phyloP scores from a whole-genome alignment of 2,329 filamentous ascomycete species.

The Ophiostoma pallidulum region DNA sequence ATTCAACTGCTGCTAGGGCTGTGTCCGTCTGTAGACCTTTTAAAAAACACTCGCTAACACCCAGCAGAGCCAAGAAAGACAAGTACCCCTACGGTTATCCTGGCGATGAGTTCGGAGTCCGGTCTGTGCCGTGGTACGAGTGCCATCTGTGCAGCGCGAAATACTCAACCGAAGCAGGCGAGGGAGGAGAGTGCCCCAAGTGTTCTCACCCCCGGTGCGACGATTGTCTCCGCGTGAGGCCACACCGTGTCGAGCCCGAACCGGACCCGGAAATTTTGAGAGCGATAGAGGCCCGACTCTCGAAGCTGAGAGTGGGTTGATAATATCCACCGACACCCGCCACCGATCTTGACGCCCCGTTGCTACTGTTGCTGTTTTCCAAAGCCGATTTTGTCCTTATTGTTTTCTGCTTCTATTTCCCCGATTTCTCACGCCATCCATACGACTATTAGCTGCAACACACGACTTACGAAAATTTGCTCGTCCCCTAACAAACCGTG shows the following conservation, averaged over 20 bases:
- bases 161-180: constrained; percentile 41
- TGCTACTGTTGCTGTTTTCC: neutral
- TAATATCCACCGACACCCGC: neutral
- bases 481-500: too few species aligned
- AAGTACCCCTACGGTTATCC: constrained; percentile 64
- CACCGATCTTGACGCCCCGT: neutral
- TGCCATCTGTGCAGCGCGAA: constrained; percentile 56
- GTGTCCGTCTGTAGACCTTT: too few species aligned
- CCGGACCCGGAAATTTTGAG: constrained; percentile 52
- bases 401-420: neutral
- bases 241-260: constrained; percentile 50
- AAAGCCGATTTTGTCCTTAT: too few species aligned
- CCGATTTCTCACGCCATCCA: neutral
- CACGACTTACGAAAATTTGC: too few species aligned
- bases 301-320: constrained; percentile 29
- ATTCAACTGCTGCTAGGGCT: neutral
- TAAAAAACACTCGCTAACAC: constrained; percentile 9
- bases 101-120: constrained; percentile 49
- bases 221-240: constrained; percentile 48
- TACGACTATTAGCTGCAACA: too few species aligned
- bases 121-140: constrained; percentile 42
- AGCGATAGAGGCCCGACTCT: constrained; percentile 47
- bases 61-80: constrained; percentile 50
- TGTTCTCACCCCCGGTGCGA: constrained; percentile 54
- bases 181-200: constrained; percentile 46